Percentiles rank a stretch among this genome's conserved stretches.
Evolutionary conservation across 768 basidiomycete genomes (phyloP).

Genomic region (Boletus rubescentipes): DNA sequence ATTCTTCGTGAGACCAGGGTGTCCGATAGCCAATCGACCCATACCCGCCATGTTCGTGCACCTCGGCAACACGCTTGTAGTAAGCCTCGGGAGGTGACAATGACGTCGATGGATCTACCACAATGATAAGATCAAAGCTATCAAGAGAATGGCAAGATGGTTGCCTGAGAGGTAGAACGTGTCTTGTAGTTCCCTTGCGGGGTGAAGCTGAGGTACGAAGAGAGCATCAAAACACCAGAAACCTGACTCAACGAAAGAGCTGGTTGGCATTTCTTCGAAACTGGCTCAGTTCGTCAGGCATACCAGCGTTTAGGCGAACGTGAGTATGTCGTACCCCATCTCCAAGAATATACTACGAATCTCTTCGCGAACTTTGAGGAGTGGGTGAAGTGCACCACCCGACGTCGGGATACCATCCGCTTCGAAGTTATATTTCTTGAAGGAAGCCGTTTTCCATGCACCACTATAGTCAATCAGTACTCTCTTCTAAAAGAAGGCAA

Average conservation of each 20-base stretch:
- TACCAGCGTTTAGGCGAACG: neutral
- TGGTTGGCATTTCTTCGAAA: slow-evolving; percentile 98
- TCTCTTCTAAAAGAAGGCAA: neutral
- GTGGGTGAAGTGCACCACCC: slow-evolving; percentile 92
- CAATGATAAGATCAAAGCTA: slow-evolving; percentile 1
- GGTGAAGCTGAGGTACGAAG: slow-evolving; percentile 98
- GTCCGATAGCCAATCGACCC: slow-evolving; percentile 97
- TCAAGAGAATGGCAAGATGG: slow-evolving; percentile 4
- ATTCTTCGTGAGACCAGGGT: slow-evolving; percentile 92
- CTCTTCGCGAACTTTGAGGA: slow-evolving; percentile 97
- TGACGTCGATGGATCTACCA: slow-evolving; percentile 75
- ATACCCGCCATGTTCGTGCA: slow-evolving; percentile 85
- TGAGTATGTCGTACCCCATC: slow-evolving; percentile 75
- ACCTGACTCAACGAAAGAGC: slow-evolving; percentile 92
- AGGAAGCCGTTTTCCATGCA: slow-evolving; percentile 88
- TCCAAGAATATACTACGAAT: slow-evolving; percentile 97
- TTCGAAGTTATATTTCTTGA: slow-evolving; percentile 99
- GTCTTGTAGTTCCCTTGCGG: slow-evolving; percentile 95
- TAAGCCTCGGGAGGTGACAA: slow-evolving; percentile 78
- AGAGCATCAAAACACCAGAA: slow-evolving; percentile 99
- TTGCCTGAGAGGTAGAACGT: slow-evolving; percentile 96
- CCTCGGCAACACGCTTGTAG: slow-evolving; percentile 77
- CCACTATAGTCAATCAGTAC: slow-evolving; percentile 52
- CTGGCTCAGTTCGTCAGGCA: slow-evolving; percentile 42
- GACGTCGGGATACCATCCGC: slow-evolving; percentile 88